Evolutionary conservation across 108 stramenopile species (phyloP), one percentile per base, ranked within the genome.

Genomic region (Pseudonitzschia multiseries): DNA sequence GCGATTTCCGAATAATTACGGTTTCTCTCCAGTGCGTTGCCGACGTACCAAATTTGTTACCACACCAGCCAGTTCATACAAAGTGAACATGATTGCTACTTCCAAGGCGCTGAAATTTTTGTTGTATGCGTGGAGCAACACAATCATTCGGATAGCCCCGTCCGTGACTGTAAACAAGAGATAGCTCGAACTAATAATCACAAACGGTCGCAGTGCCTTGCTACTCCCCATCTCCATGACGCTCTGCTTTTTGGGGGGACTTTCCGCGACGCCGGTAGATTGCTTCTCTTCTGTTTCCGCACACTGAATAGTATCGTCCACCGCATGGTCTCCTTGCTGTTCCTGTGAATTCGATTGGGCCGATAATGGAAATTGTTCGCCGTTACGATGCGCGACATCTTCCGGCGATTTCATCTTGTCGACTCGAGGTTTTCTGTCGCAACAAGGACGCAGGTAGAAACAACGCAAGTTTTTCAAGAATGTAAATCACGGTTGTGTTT

Each of bases 61-160:
- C 0, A 96, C 96, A 13, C 97, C 97, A 6, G 96, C 96, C 21
- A 97, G 77, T 78, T 97, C 97, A 71, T 97, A 97, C 21, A 96
- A 78, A 10, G 90, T 89, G 68, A 97, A 97, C 94, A 96, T 97
- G 81, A 96, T 70, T 13, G 97, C 90, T 12, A 97, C 94, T 70
- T 96, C 81, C 51, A 97, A 68, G 1, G 97, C 94, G 14, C 93
- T 90, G 72, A 97, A 97, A 33, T 81, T 82, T 52, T 92, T 91
- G 72, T 92, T 89, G 87, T 95, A 96, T 13, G 97, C 97, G 68
- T 96, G 93, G 57, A 96, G 83, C 26, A 97, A 81, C 10, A 96
- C 95, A 71, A 96, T 95, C 89, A 96, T 91, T 17, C 97, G 90
- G 62, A 97, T 88, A 63, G 97, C 97, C 12, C 97, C 97, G 80